Base-by-base conservation (phyloP, 2,329 filamentous ascomycete species). In the Paraphaeosphaeria minitans region DNA sequence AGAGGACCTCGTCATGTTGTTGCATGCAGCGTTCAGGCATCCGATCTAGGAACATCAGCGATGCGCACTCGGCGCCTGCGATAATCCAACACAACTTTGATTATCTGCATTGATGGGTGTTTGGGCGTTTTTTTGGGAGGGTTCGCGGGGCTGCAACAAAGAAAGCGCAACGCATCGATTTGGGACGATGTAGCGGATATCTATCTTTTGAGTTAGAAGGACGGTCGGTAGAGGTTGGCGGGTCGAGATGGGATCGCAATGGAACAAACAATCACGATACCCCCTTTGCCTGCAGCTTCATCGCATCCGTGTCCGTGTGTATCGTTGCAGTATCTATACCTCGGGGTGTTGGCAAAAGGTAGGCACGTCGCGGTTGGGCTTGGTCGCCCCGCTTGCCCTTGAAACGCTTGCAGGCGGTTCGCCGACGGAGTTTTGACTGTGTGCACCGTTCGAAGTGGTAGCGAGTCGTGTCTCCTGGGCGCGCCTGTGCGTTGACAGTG, bases 31-130 rank as follows among this genome's bases (percentile, higher is more conserved):
- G 22, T 53, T 42, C 9, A 46, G 9, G n/a, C 41, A 8, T 43
- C 13, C 9, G 19, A 19, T 43, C 19, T 22, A 31, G 29, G 41
- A 19, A 22, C 19, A 21, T 43, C 19, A 12, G 19, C 6, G 7
- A 10, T 12, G 19, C 10, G 41, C 9, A 19, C 22, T 47, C 42
- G 29, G 42, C 41, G 31, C 13, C 53, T 58, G 42, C 13, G 14
- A 27, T 16, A n/a, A 39, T 16, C 6, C 35, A 22, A 39, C 8
- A 3, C 35, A n/a, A 16, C 22, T 24, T 33, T 53, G 13, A n/a
- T 45, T n/a, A 14, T 45, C 27, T 48, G 57, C 57, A 59, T 59
- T 59, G 43, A 41, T 56, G 35, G 57, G 54, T 54, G 54, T 60
- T 55, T 31, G 31, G 47, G 47, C 33, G 47, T 37, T 57, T 42